phyloP scores from a whole-genome alignment of 768 basidiomycete species.

The Pulveroboletus frians region DNA sequence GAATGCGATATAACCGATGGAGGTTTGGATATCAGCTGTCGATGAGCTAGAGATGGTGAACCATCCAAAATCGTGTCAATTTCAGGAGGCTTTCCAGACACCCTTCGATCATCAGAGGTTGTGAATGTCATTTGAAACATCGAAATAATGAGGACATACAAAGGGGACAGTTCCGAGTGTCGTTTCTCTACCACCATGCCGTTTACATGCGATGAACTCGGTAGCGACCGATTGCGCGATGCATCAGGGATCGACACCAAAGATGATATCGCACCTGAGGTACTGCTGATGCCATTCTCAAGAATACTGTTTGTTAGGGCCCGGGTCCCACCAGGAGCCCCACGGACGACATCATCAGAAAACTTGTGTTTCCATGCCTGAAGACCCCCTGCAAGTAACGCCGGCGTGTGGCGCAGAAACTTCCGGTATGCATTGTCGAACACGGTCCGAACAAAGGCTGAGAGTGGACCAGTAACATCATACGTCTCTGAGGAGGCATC shows the following conservation, averaged over 20 bases:
- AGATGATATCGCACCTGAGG: conserved; percentile 23
- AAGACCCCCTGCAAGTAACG: conserved; percentile 81
- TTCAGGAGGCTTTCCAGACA: conserved; percentile 11
- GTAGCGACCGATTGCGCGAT: conserved; percentile 11
- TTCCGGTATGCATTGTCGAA: conserved; percentile 70
- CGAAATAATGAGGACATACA: conserved; percentile 16
- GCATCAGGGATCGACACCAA: conserved; percentile 14
- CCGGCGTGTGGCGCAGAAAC: conserved; percentile 67
- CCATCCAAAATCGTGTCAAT: conserved; percentile 11
- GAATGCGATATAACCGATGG: conserved; percentile 42
- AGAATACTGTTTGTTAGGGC: conserved; percentile 15
- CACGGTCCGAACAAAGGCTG: conserved; percentile 60
- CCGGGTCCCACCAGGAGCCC: conserved; percentile 15
- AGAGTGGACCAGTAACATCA: conserved; percentile 49
- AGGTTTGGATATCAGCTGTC: conserved; percentile 39
- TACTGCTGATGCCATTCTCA: conserved; percentile 25
- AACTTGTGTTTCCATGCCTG: conserved; percentile 71
- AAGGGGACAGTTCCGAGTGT: conserved; percentile 14
- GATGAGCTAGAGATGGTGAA: conserved; percentile 27
- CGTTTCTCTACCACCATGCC: conserved; percentile 17
- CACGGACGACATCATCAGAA: conserved; percentile 36
- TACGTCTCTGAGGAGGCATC: conserved; percentile 59
- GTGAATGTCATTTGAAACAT: conserved; percentile 10
- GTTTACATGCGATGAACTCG: conserved; percentile 10
- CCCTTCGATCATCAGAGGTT: conserved; percentile 10